Conservation (phyloP, 2,329 filamentous ascomycete species). For the Diaporthe vaccinii region DNA sequence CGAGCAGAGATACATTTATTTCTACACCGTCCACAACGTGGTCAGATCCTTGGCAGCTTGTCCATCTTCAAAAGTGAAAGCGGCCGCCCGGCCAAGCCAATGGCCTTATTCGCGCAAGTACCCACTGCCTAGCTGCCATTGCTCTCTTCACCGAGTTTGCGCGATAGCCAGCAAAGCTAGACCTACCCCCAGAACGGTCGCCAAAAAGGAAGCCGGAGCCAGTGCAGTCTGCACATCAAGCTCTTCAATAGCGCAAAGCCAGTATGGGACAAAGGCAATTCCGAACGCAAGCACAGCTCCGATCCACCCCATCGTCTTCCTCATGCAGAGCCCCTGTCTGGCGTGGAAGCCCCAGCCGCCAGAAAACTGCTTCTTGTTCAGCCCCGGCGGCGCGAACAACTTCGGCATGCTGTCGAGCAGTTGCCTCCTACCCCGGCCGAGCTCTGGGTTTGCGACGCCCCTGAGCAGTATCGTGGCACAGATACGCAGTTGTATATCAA, state of each 20-base stretch:
- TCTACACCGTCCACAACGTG: neutral
- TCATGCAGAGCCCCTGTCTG: neutral
- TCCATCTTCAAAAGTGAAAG: no score
- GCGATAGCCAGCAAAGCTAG: neutral
- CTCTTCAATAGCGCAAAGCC: neutral
- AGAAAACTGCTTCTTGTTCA: neutral
- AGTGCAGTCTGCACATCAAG: neutral
- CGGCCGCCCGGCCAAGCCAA: no score
- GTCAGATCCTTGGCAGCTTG: neutral
- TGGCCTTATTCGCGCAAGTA: no score
- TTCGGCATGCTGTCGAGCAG: neutral
- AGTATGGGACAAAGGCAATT: neutral
- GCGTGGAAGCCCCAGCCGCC: neutral
- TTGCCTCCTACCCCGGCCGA: neutral
- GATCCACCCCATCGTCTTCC: neutral
- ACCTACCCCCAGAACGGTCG: neutral
- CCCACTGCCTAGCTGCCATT: no score
- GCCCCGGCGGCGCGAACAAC: neutral
- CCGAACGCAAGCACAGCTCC: neutral
- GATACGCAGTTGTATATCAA: accelerated
- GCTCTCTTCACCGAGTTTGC: neutral
- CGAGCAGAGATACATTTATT: neutral
- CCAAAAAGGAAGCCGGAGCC: neutral
- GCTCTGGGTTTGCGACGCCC: neutral
- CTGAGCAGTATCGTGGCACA: neutral